These are phyloP conservation scores for Diaporthe caulivora DNA, from an alignment of 2,329 filamentous ascomycete species.

Conservation along the genomic window DNA sequence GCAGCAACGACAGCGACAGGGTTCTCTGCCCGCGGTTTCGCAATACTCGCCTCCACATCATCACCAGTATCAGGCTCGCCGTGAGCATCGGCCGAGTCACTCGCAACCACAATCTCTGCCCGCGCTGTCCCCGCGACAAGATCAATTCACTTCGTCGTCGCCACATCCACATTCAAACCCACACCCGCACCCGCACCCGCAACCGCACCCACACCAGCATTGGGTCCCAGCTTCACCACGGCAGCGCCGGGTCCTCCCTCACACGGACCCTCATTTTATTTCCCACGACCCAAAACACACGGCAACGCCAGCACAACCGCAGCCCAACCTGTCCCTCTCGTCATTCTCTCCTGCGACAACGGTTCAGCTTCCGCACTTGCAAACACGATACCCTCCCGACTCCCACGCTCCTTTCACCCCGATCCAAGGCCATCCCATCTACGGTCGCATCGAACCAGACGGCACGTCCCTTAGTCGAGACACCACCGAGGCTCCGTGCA, in stretches of 20 bases:
- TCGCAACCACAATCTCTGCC: conserved; percentile 28
- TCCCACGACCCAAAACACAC: conserved; percentile 36
- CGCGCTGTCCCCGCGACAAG: conserved; percentile 28
- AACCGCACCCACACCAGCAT: conserved; percentile 22
- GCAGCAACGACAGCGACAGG: conserved; percentile 31
- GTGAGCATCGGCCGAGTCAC: conserved; percentile 29
- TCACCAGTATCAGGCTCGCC: conserved; percentile 19
- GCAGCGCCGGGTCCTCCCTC: conserved; percentile 38
- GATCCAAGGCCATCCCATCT: conserved; percentile 6
- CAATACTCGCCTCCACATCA: conserved; percentile 33
- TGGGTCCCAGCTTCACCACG: conserved; percentile 34
- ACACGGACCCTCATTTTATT: conserved; percentile 40
- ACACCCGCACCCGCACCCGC: conserved; percentile 14
- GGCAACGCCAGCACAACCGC: conserved; percentile 24
- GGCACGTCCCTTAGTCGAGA: not conserved
- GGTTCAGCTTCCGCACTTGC: not conserved
- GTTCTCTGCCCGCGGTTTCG: conserved; percentile 35
- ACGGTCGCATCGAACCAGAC: conserved; percentile 15
- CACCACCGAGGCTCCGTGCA: conserved; percentile 7
- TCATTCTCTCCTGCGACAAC: conserved; percentile 30
- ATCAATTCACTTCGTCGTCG: conserved; percentile 23
- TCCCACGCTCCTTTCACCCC: not conserved
- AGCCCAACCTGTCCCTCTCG: conserved; percentile 24
- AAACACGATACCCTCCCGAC: conserved; percentile 7
- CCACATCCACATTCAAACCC: not conserved